Evolutionary conservation across 192 early-diverging fungal genomes (phyloP).

Genomic region (Coemansia sp.): DNA sequence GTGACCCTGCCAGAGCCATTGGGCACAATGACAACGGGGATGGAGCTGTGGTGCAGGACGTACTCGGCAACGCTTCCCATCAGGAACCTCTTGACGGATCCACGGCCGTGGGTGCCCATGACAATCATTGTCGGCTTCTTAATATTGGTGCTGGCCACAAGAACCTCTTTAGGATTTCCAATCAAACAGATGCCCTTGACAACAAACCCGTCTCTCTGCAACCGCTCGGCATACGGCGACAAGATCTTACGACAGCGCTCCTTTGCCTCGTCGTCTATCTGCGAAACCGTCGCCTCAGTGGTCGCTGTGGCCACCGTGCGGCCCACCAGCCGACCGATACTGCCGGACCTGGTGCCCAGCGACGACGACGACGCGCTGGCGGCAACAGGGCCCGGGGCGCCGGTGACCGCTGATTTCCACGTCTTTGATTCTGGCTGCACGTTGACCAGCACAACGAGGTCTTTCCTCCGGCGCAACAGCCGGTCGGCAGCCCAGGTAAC

Average conservation of each 20-base stretch:
- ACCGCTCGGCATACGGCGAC: constrained; percentile 42
- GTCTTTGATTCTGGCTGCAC: constrained; percentile 52
- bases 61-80: constrained; percentile 70
- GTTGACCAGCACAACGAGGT: constrained; percentile 49
- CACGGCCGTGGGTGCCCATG: constrained; percentile 71
- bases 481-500: constrained; percentile 51
- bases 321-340: constrained; percentile 2
- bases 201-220: constrained; percentile 52
- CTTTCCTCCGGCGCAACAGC: constrained; percentile 47
- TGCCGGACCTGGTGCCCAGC: background rate
- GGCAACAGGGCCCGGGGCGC: background rate
- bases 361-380: background rate
- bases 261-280: constrained; percentile 49
- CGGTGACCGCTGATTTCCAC: constrained; percentile 21
- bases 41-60: constrained; percentile 64
- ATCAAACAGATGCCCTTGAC: constrained; percentile 53
- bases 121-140: constrained; percentile 66
- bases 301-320: background rate
- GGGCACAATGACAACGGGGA: constrained; percentile 68
- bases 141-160: constrained; percentile 47
- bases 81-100: constrained; percentile 63
- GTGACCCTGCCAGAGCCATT: constrained; percentile 33
- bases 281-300: constrained; percentile 7
- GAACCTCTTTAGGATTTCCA: constrained; percentile 53
- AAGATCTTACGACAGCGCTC: constrained; percentile 46